Evolutionary conservation across 345 rosid genomes (phyloP).

Genomic region (Punica granatum): DNA sequence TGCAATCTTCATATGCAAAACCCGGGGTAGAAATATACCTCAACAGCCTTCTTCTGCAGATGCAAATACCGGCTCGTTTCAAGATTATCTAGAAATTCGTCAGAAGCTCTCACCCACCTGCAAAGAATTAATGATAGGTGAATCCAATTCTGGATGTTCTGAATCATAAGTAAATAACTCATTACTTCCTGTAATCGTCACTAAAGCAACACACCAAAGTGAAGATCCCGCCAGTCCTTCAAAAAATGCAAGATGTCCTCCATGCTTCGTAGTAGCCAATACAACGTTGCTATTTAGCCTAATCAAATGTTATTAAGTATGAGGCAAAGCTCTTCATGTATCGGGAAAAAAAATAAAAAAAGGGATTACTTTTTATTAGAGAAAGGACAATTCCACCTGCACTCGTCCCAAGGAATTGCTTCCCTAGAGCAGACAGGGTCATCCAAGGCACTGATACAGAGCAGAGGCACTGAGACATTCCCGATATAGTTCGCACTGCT

Average conservation of each 20-base stretch:
- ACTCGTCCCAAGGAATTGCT: constrained; percentile 97
- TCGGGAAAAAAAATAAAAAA: not conserved
- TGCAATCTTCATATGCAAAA: not conserved
- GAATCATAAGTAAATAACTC: not conserved
- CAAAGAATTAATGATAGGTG: not conserved
- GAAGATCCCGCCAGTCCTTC: constrained; percentile 66
- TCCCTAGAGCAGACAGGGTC: constrained; percentile 90
- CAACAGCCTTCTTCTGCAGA: constrained; percentile 21
- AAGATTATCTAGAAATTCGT: constrained; percentile 59
- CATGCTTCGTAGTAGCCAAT: constrained; percentile 62
- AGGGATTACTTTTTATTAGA: constrained; percentile 5
- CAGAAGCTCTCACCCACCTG: constrained; percentile 88
- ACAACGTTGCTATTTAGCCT: constrained; percentile 75
- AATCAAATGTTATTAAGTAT: constrained; percentile 10
- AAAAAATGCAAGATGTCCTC: constrained; percentile 88
- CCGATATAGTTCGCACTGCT: constrained; percentile 61
- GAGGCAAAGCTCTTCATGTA: constrained; percentile 1
- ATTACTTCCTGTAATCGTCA: not conserved
- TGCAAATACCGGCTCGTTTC: constrained; percentile 55
- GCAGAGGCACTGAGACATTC: constrained; percentile 64
- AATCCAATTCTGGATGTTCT: not conserved
- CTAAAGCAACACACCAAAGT: constrained; percentile 41
- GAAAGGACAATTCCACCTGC: constrained; percentile 37
- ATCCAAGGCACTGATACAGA: constrained; percentile 81
- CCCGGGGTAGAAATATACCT: constrained; percentile 22